Base-by-base conservation (phyloP, 352 stramenopile genomes). In the Phytopythium sindhum region DNA sequence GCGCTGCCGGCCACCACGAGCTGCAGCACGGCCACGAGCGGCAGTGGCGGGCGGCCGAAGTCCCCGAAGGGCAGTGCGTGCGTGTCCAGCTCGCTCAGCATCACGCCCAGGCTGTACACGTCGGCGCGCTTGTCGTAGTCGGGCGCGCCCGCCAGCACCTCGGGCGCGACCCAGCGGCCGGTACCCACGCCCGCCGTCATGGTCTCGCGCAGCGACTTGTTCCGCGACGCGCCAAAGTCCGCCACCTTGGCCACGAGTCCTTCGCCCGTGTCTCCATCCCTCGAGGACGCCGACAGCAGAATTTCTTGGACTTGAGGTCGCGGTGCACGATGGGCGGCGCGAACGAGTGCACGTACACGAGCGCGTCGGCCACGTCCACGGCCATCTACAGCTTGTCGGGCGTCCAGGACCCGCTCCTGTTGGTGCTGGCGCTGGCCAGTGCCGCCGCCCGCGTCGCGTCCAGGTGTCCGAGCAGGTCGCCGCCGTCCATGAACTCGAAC, bases 151-250 rank as follows among this genome's bases (percentile, higher is more conserved):
- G 57, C 47, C 15, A 77, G 59, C 47, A 77, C 64, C 29, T 77
- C 70, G 1, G 69, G 70, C 7, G 70, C 66, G 12, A 77, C 21
- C 70, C 70, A 72, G 10, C 60, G 53, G 15, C 44, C 61, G 1
- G 66, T 74, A 24, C 45, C 59, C 39, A 68, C 47, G 37, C 51
- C 61, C 29, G 26, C 42, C 52, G 62, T 67, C 62, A 67, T 67
- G 42, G 60, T 66, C 9, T 24, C 54, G 39, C 53, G 42, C 23
- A 78, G 69, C 33, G 68, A 81, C 29, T 71, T 69, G 39, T 85
- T 74, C 11, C 80, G 74, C 35, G 75, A 84, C 53, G 86, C 83
- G 62, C 77, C 77, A 57, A 91, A 91, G 55, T 90, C 80, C 29
- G 74, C 85, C 39, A 91, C 57, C 67, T 91, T 91, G 21, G 80